Base-by-base conservation (phyloP, 805 yeast genomes). In the Yarrowia divulgata region DNA sequence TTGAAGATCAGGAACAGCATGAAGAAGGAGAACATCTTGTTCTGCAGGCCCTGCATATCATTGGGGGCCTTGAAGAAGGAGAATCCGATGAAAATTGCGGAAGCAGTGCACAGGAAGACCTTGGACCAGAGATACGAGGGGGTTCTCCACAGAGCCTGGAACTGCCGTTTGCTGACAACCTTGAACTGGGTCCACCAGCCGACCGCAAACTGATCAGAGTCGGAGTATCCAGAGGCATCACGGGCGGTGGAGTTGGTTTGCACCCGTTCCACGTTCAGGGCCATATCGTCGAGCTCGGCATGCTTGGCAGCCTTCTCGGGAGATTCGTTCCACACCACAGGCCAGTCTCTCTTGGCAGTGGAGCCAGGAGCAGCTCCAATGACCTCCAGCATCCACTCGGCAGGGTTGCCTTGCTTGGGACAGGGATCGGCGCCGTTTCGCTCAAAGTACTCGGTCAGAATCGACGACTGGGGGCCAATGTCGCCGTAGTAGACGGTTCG, bases 331-430 rank as follows among this genome's bases (percentile, higher is more conserved):
- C 97, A 91, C 57, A 89, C 91, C 75, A 89, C 88, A 75, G 90
- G 73, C 74, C 76, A 78, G 67, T 79, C 79, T 19, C 69, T 58
- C 37, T 70, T 72, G 16, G 79, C 77, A 35, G 42, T 62, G 13
- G 69, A 69, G 1, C 67, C 67, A 12, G 78, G 74, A 29, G 78
- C 81, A 69, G 81, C 82, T 43, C 85, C 83, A 67, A 76, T 74
- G 13, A 73, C 75, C 72, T 90, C 90, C 79, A 92, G 81, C 97
- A 92, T 92, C 95, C 96, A 92, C 80, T 91, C 97, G 14, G 93
- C 94, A 40, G 94, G 95, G 73, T 90, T 90, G 4, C 91, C 92
- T 48, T 82, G 82, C 9, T 82, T 79, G 32, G 93, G 92, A 79
- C 93, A 90, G 69, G 81, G 80, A 6, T 62, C 67, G 34, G 93